phyloP scores from a whole-genome alignment of 257 asterid species.

The Solanum arcanum region DNA sequence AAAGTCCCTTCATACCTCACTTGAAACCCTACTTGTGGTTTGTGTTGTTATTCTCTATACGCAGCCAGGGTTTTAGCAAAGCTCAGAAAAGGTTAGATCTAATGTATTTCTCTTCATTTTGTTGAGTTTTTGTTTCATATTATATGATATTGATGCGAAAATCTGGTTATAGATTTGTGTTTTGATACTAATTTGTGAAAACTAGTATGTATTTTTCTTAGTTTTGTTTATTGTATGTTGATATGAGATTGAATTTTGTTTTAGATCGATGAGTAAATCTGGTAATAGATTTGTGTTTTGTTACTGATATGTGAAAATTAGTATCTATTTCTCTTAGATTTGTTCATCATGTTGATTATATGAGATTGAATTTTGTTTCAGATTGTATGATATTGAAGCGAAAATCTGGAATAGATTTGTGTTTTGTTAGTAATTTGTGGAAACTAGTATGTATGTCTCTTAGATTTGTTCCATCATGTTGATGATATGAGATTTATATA shows the following conservation, averaged over 20 bases:
- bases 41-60: background rate
- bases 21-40: background rate
- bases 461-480: background rate
- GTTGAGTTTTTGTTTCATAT: background rate
- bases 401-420: background rate
- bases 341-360: background rate
- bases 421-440: background rate
- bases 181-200: background rate
- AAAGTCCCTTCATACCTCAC: background rate
- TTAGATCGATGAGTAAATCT: background rate
- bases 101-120: background rate
- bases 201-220: too few relatives aligned
- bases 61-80: background rate
- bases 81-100: background rate
- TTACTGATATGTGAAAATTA: background rate
- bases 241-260: background rate
- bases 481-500: background rate
- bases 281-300: background rate
- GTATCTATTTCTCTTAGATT: background rate
- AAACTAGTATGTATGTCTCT: too few relatives aligned
- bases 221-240: background rate
- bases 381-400: background rate
- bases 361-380: background rate
- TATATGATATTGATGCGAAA: background rate
- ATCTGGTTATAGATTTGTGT: background rate